Evolutionary conservation across 805 yeast genomes (phyloP), one percentile per base, ranked within the genome.

Genomic region (Pichia scutulata): DNA sequence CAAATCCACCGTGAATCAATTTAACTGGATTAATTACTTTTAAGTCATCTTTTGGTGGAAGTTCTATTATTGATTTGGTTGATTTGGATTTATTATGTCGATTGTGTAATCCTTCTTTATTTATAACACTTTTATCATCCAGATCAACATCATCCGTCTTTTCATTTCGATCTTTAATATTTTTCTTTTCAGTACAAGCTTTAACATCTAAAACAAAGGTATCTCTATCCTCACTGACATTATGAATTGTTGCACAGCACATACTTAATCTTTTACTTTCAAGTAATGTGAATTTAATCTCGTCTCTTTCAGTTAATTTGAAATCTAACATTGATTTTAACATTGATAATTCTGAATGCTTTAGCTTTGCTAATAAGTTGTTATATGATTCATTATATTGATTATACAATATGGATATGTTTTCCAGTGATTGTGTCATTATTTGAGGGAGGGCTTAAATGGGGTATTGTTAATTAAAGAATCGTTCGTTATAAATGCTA

Each of bases 1-100:
- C 57, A 33, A 64, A 54, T 3, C 69, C 69, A 18, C 68, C 68
- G 19, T 57, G 55, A 23, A 65, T 56, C 42, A 57, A 47, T 30
- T 48, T 58, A 14, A 61, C 45, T 14, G 66, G 65, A 51, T 62
- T 53, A 10, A 41, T 49, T 3, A 50, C 43, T 12, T 46, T 26
- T 21, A 33, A 43, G 16, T 46, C 46, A 5, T 37, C 41, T 36
- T 43, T 26, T 7, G 40, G 37, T 22, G 39, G 25, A 4, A 33
- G 4, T 37, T 49, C 50, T 39, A 25, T 26, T 25, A n/a, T 12
- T 19, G 51, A 51, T 25, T 56, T 56, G 23, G 48, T 56, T 19
- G 57, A 53, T 24, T 48, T 55, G 28, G 33, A 53, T n/a, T 49
- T 57, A 26, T 39, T 28, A 39, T 49, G 18, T 33, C 49, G 43